Evolutionary conservation across 208 protist species (phyloP).

Genomic region (Acanthamoeba sp.): DNA sequence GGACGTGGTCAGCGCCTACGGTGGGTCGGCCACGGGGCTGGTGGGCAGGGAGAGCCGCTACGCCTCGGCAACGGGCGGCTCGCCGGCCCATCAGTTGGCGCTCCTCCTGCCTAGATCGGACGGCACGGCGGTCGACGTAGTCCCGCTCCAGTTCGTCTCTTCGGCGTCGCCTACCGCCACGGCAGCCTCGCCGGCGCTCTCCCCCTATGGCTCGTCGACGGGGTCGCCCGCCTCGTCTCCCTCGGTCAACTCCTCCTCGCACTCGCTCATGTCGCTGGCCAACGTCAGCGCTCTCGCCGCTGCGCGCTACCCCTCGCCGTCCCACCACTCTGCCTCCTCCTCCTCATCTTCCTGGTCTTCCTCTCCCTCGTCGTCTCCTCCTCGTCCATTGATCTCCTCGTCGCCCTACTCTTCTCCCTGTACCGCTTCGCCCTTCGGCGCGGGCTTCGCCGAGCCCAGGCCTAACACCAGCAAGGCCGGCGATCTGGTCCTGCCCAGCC

Average conservation of each 20-base stretch:
- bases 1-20: not conserved
- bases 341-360: not conserved
- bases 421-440: not conserved
- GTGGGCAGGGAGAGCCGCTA: not conserved
- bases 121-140: constrained; percentile 34
- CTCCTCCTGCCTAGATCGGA: constrained; percentile 1
- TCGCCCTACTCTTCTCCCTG: not conserved
- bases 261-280: constrained; percentile 6
- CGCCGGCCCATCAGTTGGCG: constrained; percentile 7
- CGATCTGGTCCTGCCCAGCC: constrained; percentile 22
- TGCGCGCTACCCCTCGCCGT: not conserved
- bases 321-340: not conserved
- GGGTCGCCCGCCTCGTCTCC: not conserved
- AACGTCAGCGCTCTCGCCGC: constrained; percentile 1
- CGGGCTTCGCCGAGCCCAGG: not conserved
- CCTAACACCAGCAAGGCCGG: not conserved
- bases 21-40: not conserved
- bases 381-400: not conserved
- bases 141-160: constrained; percentile 1
- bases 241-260: not conserved
- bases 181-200: not conserved
- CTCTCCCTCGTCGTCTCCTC: not conserved
- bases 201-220: not conserved
- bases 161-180: not conserved
- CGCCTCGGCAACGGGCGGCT: not conserved